These are phyloP conservation scores for Phytophthora sojae DNA, from an alignment of 352 stramenopile species.

Conservation along the genomic window DNA sequence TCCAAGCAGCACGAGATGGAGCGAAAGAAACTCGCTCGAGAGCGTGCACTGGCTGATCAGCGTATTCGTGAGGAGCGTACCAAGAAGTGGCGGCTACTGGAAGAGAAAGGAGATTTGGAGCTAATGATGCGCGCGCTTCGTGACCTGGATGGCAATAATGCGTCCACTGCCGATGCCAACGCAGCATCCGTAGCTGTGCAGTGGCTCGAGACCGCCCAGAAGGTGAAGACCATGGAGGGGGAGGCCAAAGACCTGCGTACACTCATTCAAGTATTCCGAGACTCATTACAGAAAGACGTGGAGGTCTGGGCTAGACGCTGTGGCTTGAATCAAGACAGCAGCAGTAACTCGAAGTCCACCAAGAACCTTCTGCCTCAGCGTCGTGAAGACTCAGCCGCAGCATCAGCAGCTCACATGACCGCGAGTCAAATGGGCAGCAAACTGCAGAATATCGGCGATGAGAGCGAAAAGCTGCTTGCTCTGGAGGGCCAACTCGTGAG, in stretches of 20 bases:
- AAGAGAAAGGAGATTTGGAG: constrained; percentile 87
- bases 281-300: constrained; percentile 81
- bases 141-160: constrained; percentile 60
- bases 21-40: constrained; percentile 79
- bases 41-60: constrained; percentile 81
- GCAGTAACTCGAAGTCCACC: constrained; percentile 28
- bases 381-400: constrained; percentile 67
- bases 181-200: constrained; percentile 28
- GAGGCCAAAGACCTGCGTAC: constrained; percentile 84
- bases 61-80: constrained; percentile 84
- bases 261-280: constrained; percentile 85
- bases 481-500: constrained; percentile 71
- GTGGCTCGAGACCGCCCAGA: constrained; percentile 68
- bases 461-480: constrained; percentile 71
- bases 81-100: constrained; percentile 85
- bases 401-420: constrained; percentile 77
- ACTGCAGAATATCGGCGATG: constrained; percentile 80
- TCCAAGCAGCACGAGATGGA: constrained; percentile 90
- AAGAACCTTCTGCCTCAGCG: constrained; percentile 36
- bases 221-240: constrained; percentile 67
- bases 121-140: constrained; percentile 78
- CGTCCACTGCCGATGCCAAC: constrained; percentile 34
- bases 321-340: constrained; percentile 30
- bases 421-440: constrained; percentile 83
- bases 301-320: constrained; percentile 70